Evolutionary conservation across 805 yeast genomes (phyloP).

Genomic region (Metschnikowia colocasiae): DNA sequence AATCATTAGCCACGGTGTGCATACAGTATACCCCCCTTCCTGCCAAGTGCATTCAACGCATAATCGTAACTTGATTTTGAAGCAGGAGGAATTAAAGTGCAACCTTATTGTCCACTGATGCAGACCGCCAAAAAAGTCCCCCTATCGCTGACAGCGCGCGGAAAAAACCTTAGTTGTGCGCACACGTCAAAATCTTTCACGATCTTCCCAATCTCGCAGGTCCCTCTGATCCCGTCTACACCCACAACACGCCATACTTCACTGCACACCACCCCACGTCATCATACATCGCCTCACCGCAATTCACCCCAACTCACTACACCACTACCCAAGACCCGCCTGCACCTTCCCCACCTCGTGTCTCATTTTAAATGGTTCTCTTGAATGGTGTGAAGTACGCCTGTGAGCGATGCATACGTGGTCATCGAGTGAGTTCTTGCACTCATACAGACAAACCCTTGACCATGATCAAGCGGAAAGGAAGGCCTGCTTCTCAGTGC

Average conservation of each 20-base stretch:
- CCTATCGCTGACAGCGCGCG: constrained; percentile 1
- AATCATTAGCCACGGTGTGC: too few species aligned
- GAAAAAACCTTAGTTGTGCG: constrained; percentile 1
- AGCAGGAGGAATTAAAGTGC: not conserved
- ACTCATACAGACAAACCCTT: constrained; percentile 88
- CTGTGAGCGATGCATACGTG: constrained; percentile 93
- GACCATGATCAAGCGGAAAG: constrained; percentile 92
- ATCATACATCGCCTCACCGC: too few species aligned
- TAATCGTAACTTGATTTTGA: not conserved
- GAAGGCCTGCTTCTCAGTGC: constrained; percentile 93
- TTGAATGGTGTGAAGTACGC: constrained; percentile 94
- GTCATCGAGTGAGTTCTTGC: constrained; percentile 93
- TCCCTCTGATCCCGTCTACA: not conserved
- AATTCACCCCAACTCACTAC: too few species aligned
- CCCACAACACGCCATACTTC: not conserved
- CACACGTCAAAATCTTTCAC: constrained; percentile 2
- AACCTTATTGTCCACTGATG: not conserved
- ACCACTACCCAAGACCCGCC: not conserved
- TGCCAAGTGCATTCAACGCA: too few species aligned
- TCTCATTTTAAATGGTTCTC: constrained; percentile 64
- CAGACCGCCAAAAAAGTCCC: not conserved
- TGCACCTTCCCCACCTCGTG: not conserved
- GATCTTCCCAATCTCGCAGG: not conserved
- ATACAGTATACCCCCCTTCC: too few species aligned
- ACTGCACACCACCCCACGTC: too few species aligned